Evolutionary conservation across 805 yeast species (phyloP).

Genomic region (Nematodospora valgi): DNA sequence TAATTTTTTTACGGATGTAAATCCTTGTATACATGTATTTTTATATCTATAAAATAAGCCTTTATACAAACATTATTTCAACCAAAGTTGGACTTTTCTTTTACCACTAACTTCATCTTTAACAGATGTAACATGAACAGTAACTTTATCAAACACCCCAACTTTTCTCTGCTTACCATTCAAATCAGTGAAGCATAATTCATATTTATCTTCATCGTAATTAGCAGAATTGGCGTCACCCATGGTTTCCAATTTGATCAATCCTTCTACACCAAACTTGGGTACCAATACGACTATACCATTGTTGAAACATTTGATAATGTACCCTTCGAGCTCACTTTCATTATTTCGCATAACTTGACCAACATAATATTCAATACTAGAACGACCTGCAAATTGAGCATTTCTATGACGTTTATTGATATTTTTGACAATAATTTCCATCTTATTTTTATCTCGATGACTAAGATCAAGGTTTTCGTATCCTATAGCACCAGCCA

Average conservation of each 20-base stretch:
- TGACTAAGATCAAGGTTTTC: constrained; percentile 79
- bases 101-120: constrained; percentile 88
- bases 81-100: constrained; percentile 77
- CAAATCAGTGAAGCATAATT: constrained; percentile 54
- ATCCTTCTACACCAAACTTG: constrained; percentile 91
- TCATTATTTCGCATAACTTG: constrained; percentile 91
- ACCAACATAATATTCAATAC: constrained; percentile 96
- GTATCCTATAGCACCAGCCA: constrained; percentile 97
- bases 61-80: constrained; percentile 32
- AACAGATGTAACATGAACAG: constrained; percentile 76
- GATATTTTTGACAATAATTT: constrained; percentile 79
- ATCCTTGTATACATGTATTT: background rate
- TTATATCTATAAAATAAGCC: background rate
- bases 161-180: constrained; percentile 46
- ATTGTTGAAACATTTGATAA: constrained; percentile 87
- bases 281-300: constrained; percentile 96
- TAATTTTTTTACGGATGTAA: too few relatives aligned
- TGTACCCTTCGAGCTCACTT: constrained; percentile 80
- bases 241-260: constrained; percentile 76
- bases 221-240: constrained; percentile 60
- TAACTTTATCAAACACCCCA: constrained; percentile 79
- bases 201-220: constrained; percentile 77
- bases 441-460: constrained; percentile 88
- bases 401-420: constrained; percentile 96
- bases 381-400: constrained; percentile 97